Conservation (phyloP, 2,329 filamentous ascomycete species). For the Phialophora expanda region DNA sequence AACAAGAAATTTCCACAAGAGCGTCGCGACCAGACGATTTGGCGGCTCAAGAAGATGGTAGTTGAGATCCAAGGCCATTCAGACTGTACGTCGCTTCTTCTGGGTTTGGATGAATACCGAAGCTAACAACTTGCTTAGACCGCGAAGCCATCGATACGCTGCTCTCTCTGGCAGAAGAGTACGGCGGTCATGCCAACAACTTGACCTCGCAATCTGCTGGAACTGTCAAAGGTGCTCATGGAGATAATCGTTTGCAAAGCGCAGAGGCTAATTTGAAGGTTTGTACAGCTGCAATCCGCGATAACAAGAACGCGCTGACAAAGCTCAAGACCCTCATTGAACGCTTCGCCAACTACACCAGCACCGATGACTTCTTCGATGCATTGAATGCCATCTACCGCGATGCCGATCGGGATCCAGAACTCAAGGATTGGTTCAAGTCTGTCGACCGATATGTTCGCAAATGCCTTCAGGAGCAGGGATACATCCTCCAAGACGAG, state of each 20-base stretch:
- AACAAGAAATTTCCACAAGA: constrained; percentile 87
- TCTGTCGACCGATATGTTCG: constrained; percentile 77
- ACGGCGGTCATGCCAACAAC: constrained; percentile 73
- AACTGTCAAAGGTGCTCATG: constrained; percentile 73
- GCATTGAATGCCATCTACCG: constrained; percentile 84
- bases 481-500: constrained; percentile 82
- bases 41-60: constrained; percentile 96
- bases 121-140: constrained; percentile 56
- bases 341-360: constrained; percentile 94
- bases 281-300: constrained; percentile 48
- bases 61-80: constrained; percentile 94
- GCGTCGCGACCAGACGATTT: constrained; percentile 88
- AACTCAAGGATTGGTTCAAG: constrained; percentile 90
- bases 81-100: constrained; percentile 64
- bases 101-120: neutral
- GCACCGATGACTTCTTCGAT: constrained; percentile 81
- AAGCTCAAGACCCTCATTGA: constrained; percentile 77
- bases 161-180: constrained; percentile 81
- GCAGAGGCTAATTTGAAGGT: constrained; percentile 82
- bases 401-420: constrained; percentile 83
- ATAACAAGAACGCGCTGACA: constrained; percentile 56
- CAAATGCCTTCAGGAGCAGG: constrained; percentile 83
- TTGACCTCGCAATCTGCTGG: constrained; percentile 68
- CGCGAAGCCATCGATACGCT: constrained; percentile 88
- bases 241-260: constrained; percentile 65